Evolutionary conservation across 2,329 filamentous ascomycete species (phyloP), one percentile per base, ranked within the genome.

Genomic region (Talaromyces albobiverticillius): DNA sequence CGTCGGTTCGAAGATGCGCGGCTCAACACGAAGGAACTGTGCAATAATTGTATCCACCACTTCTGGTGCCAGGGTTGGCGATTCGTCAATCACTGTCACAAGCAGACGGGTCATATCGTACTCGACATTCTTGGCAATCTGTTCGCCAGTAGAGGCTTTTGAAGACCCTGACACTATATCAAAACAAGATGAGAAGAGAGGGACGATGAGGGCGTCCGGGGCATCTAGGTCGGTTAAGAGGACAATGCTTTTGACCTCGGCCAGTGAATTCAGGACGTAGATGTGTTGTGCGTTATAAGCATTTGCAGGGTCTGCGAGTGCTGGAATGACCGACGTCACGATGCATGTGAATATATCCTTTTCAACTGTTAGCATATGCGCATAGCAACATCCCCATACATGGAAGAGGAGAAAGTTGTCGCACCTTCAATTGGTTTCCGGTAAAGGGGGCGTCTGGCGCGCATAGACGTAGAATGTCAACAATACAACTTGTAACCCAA

Each of bases 381-480:
- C 23, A 10, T 14, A 46, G 26, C 9, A 14, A 16, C 3, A 40
- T n/a, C 9, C 6, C 6, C 47, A 42, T 6, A 29, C 10, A 6
- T 29, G 5, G 5, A 29, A 40, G 16, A 41, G 32, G 4, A 54
- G 63, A 34, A 36, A 32, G 36, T n/a, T 26, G 16, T 46, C 77
- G 60, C 73, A 93, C 91, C 86, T 95, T 96, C 59, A 97, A 81
- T 75, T 97, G 92, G 56, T 88, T 85, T 38, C 84, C 85, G 22
- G 90, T 95, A 73, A 95, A 97, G 16, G 94, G 94, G 68, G 94
- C 94, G 79, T 97, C 87, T 0, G 94, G 94, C 25, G 94, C 94
- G 73, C 90, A 96, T 54, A 99, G 81, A 64, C 89, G 87, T 68
- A 99, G 82, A 62, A 99, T 88, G 70, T 99, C 94, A 52, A 96